A percentile compares a stretch with the other conserved stretches of the same genome.
These are phyloP conservation scores for Atalantia buxifolia DNA, from an alignment of 345 rosid genomes.

Conservation along the genomic window DNA sequence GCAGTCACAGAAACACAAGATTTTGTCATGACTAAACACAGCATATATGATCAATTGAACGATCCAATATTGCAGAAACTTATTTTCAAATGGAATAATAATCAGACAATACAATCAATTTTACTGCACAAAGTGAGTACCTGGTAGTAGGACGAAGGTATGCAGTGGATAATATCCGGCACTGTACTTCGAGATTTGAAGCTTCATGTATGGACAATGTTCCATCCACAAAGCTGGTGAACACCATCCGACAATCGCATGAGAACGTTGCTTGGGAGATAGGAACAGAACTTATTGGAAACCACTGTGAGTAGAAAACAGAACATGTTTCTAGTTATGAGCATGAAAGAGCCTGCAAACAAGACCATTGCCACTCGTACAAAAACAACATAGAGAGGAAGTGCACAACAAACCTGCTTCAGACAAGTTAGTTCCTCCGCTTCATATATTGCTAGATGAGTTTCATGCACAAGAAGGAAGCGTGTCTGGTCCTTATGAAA, in stretches of 20 bases:
- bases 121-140: constrained; percentile 19
- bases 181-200: constrained; percentile 20
- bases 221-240: constrained; percentile 38
- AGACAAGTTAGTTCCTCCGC: constrained; percentile 27
- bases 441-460: constrained; percentile 31
- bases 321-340: neutral
- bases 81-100: neutral
- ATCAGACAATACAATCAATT: neutral
- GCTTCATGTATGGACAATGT: constrained; percentile 33
- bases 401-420: constrained; percentile 23
- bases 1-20: neutral
- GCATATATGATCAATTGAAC: neutral
- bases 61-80: neutral
- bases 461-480: constrained; percentile 30
- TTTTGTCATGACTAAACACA: neutral
- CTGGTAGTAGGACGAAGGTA: constrained; percentile 25
- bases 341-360: neutral
- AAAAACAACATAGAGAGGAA: neutral
- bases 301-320: constrained; percentile 29
- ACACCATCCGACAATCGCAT: constrained; percentile 35
- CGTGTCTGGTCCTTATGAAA: constrained; percentile 40
- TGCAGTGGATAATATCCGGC: constrained; percentile 22
- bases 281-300: constrained; percentile 5
- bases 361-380: neutral
- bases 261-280: constrained; percentile 44